Percentiles rank a stretch among this genome's conserved stretches.
phyloP scores from a whole-genome alignment of 1,284 basidiomycete genomes.

The Calocybe gambosa region DNA sequence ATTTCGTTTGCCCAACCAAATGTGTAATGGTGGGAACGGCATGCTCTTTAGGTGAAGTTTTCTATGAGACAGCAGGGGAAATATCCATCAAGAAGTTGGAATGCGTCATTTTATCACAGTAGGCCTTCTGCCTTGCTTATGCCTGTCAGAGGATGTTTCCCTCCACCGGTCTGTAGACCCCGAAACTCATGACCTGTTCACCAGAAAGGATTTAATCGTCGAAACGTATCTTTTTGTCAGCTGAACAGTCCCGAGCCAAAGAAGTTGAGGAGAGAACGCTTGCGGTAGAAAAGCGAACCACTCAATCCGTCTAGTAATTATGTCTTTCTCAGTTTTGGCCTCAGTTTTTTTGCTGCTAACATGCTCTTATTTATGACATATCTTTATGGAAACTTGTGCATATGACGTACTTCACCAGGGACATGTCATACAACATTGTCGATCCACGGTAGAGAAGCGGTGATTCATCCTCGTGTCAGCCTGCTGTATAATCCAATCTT shows the following conservation, averaged over 20 bases:
- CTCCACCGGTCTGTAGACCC: constrained; percentile 27
- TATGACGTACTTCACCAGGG: not conserved
- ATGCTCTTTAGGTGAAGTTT: constrained; percentile 63
- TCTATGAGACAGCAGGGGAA: constrained; percentile 43
- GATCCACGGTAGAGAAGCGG: not conserved
- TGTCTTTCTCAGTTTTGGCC: too few species aligned
- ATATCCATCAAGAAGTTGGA: constrained; percentile 56
- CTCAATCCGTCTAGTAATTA: too few species aligned
- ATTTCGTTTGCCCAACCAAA: constrained; percentile 46
- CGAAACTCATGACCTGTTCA: constrained; percentile 32
- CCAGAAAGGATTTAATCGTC: constrained; percentile 23
- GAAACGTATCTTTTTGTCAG: constrained; percentile 27
- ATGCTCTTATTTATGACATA: too few species aligned
- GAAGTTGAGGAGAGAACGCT: too few species aligned
- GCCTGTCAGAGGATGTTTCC: not conserved
- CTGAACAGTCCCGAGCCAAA: too few species aligned
- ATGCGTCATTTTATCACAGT: constrained; percentile 70
- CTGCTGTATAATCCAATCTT: not conserved
- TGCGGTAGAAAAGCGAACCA: too few species aligned
- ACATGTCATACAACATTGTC: not conserved
- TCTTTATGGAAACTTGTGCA: too few species aligned
- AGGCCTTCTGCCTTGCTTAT: constrained; percentile 14
- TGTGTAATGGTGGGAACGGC: constrained; percentile 70
- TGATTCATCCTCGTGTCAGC: not conserved
- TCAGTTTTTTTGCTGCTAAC: too few species aligned